Conservation (phyloP, 2,329 filamentous ascomycete genomes). For the Colletotrichum cereale region DNA sequence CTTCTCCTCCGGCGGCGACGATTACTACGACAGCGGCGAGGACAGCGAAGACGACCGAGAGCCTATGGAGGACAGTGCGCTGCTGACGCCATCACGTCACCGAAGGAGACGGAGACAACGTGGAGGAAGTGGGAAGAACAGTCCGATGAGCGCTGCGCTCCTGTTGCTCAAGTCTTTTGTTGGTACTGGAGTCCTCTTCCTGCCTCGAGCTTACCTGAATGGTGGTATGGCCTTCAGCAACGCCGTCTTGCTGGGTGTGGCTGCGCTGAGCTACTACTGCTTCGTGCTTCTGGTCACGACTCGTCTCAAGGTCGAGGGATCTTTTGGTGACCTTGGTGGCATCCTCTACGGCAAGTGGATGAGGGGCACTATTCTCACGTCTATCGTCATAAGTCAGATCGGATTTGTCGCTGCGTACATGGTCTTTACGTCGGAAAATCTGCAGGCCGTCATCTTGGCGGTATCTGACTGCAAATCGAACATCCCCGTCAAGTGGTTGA, state of each 20-base stretch:
- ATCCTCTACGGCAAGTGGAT: conserved; percentile 92
- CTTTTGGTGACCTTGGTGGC: conserved; percentile 96
- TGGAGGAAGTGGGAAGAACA: conserved; percentile 80
- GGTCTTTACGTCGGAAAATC: conserved; percentile 95
- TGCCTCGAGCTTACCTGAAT: conserved; percentile 93
- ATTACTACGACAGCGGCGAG: conserved; percentile 56
- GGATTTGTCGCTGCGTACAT: conserved; percentile 96
- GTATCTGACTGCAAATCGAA: conserved; percentile 88
- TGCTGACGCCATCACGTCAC: conserved; percentile 81
- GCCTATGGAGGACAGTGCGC: conserved; percentile 87
- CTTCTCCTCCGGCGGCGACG: conserved; percentile 82
- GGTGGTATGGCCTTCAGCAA: conserved; percentile 98
- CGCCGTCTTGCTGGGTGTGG: conserved; percentile 86
- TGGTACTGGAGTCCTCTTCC: conserved; percentile 93
- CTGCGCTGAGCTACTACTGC: conserved; percentile 93
- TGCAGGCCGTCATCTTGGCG: conserved; percentile 94
- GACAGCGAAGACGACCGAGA: conserved; percentile 76
- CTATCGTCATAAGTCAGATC: conserved; percentile 95
- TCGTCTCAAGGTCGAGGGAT: conserved; percentile 87
- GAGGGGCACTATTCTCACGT: conserved; percentile 86
- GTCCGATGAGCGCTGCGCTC: conserved; percentile 82
- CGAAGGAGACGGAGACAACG: conserved; percentile 83
- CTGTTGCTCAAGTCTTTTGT: conserved; percentile 97
- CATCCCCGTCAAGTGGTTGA: conserved; percentile 90
- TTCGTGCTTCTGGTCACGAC: conserved; percentile 94